Evolutionary conservation across 2,329 filamentous ascomycete genomes (phyloP), one percentile per base, ranked within the genome.

Genomic region (Epichloe festucae): DNA sequence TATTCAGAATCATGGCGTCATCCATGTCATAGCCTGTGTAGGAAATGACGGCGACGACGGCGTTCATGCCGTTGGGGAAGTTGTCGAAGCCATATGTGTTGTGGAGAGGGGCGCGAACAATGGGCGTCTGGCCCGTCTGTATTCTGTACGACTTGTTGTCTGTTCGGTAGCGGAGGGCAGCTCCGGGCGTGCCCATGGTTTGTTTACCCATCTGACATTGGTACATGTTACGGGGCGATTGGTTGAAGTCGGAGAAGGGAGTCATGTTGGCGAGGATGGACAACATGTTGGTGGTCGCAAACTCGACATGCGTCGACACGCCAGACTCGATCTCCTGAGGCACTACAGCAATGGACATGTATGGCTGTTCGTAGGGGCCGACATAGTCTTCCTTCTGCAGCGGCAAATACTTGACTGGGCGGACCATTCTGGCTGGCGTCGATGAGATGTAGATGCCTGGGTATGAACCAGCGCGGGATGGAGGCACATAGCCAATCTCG

Each of bases 21-120:
- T 98, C 93, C 93, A 98, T 98, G 76, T 98, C 93, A 71, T 97
- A 98, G 49, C 91, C 93, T 2, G 91, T 97, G 68, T 98, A 98
- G 0, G 91, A 96, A 57, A 98, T 95, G 67, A 98, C 94, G 53
- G 93, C 93, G 53, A 98, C 93, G 40, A 97, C 83, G 8, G 89
- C 89, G 62, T 98, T 98, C 62, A 82, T 90, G 31, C 93, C 93
- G 65, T 97, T 96, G 51, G 93, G 93, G 68, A 96, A 98, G 69
- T 97, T 97, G 72, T 98, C 93, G 54, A 97, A 83, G 19, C 91
- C 93, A 63, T 98, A 98, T 19, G 88, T 85, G 63, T 96, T 97
- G 71, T 98, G 90, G 44, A 97, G 77, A 35, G 91, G 91, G 31
- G 91, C 83, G 58, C 93, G 82, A 36, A 96, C 91, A 48, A 98